Evolutionary conservation across 2,329 filamentous ascomycete genomes (phyloP).

Genomic region (Botrytis elliptica): DNA sequence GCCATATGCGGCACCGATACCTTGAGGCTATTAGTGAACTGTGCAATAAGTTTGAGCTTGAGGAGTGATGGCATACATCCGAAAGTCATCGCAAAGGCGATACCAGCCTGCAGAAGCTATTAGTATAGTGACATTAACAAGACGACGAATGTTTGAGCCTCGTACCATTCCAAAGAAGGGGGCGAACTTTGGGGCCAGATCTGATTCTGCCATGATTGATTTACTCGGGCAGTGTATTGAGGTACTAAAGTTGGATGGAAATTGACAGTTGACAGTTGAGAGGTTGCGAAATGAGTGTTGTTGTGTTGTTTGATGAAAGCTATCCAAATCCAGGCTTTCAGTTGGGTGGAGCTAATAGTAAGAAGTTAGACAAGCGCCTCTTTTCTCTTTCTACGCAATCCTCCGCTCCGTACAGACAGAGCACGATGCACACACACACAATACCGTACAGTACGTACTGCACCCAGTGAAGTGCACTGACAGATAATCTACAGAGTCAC

Average conservation of each 20-base stretch:
- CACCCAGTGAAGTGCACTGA: neutral
- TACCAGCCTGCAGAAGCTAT: conserved; percentile 60
- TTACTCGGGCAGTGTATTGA: conserved; percentile 23
- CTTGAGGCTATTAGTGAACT: conserved; percentile 25
- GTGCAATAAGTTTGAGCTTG: neutral
- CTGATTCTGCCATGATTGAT: conserved; percentile 54
- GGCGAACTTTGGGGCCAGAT: conserved; percentile 74
- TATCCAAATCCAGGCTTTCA: conserved; percentile 6
- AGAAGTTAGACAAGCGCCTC: neutral
- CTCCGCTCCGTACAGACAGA: too few relatives aligned
- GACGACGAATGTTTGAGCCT: conserved; percentile 30
- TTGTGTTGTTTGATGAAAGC: conserved; percentile 17
- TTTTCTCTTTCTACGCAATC: neutral
- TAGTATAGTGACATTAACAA: conserved; percentile 26
- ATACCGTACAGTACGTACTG: too few relatives aligned
- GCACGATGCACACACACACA: too few relatives aligned
- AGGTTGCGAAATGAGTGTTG: conserved; percentile 22
- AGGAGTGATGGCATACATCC: conserved; percentile 58
- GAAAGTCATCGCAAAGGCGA: conserved; percentile 80
- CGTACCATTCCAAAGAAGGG: conserved; percentile 86
- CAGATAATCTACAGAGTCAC: neutral
- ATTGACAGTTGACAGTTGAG: conserved; percentile 7
- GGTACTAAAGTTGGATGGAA: conserved; percentile 20
- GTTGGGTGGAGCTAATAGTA: neutral
- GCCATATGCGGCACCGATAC: conserved; percentile 75